A percentile compares a stretch with the other conserved stretches of the same genome.
Conservation (phyloP, 129 eudicot genomes). For the Logfia minima region DNA sequence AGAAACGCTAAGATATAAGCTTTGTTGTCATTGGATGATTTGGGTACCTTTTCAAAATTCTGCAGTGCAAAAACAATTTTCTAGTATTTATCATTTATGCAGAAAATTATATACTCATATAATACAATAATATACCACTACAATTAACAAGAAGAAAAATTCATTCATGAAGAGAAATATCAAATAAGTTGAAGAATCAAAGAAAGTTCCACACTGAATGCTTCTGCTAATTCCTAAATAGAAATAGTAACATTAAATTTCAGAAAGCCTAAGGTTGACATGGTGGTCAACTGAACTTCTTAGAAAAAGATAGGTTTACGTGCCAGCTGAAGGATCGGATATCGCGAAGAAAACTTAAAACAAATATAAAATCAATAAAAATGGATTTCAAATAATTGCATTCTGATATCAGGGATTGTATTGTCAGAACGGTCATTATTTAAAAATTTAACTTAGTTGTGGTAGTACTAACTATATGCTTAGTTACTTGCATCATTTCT, state of each 20-base stretch:
- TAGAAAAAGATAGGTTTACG: neutral
- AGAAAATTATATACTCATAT: neutral
- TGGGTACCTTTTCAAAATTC: slow-evolving; percentile 63
- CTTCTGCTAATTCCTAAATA: neutral
- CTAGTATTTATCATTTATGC: neutral
- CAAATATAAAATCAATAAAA: neutral
- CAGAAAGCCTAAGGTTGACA: neutral
- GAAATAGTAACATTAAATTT: neutral
- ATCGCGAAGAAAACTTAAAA: neutral
- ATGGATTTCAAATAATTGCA: neutral
- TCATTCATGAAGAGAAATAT: neutral
- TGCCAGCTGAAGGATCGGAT: neutral
- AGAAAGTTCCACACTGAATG: neutral
- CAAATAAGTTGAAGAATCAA: neutral
- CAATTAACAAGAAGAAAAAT: neutral
- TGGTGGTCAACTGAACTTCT: neutral
- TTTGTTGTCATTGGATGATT: slow-evolving; percentile 48
- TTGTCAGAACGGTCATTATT: neutral
- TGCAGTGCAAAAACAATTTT: slow-evolving; percentile 34
- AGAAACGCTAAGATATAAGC: slow-evolving; percentile 67
- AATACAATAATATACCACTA: neutral
- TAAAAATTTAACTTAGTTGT: neutral
- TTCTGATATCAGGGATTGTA: neutral
- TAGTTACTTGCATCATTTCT: neutral
- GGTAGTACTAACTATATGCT: neutral